Base-by-base conservation (phyloP, 306 rosid genomes). In the Dryas alaskensis region DNA sequence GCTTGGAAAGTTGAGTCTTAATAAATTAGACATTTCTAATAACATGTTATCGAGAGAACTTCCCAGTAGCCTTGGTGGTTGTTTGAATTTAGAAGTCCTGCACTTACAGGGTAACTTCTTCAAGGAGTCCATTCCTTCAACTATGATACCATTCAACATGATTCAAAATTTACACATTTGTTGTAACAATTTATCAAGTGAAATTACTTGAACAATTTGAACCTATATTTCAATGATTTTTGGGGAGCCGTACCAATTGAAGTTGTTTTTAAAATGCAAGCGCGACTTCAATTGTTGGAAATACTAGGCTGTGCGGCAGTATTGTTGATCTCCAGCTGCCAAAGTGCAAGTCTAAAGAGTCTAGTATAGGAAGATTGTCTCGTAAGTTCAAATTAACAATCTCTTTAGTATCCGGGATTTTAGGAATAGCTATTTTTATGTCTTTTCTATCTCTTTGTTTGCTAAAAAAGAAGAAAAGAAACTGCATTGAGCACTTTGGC, bases 251-350 rank as follows among this genome's bases (percentile, higher is more conserved):
- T 60, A 14, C 65, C 65, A 6, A 7, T 39, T 31, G 19, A 27
- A 39, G 65, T 46, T 37, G 65, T 60, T 37, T 60, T 60, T 11
- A 12, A 60, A 14, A 37, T 60, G 44, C 39, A 31, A 60, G 46
- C 31, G 46, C 14, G 45, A 60, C 44, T 60, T 60, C 65, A 60
- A 31, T 60, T 27, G 17, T 60, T 60, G 65, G 65, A 37, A 60
- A 60, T 45, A 6, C 9, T 4, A 13, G 16, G 65, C 45, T 37
- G 1, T 37, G 11, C 1, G 19, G 22, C 17, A 19, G 65, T 39
- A 60, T 60, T 13, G 17, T 19, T 31, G 43, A 37, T 0, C 65
- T 60, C 39, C 65, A 60, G 65, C 46, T 60, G 17, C 65, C 65
- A n/a, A 13, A 60, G 14, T 60, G 65, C 65, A 37, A 31, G 37